A percentile compares a stretch with the other conserved stretches of the same genome.
Evolutionary conservation across 345 rosid species (phyloP).

Genomic region (Turnera subulata): DNA sequence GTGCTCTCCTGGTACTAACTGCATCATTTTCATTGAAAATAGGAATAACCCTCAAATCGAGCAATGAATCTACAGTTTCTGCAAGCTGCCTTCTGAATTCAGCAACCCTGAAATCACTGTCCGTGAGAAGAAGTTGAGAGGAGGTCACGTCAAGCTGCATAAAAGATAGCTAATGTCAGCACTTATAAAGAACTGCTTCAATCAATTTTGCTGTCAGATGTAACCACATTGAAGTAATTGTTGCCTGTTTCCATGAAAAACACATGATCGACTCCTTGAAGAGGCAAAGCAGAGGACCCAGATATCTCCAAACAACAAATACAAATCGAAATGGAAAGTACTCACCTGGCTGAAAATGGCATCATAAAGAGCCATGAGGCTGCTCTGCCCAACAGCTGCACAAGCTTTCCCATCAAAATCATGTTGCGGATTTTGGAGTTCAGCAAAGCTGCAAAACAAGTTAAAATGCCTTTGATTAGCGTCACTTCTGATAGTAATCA

Average conservation of each 20-base stretch:
- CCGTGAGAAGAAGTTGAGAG: conserved; percentile 83
- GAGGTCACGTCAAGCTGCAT: conserved; percentile 81
- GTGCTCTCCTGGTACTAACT: conserved; percentile 87
- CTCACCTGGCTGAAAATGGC: conserved; percentile 17
- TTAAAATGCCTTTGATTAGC: background rate
- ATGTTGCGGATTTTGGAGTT: conserved; percentile 19
- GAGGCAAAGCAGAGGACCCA: background rate
- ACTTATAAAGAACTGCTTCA: background rate
- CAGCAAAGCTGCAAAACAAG: conserved; percentile 14
- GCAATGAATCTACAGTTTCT: conserved; percentile 63
- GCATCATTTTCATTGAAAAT: conserved; percentile 93
- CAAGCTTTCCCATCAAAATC: conserved; percentile 20
- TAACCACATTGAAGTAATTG: no score
- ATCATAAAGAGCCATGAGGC: conserved; percentile 22
- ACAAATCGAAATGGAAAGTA: no score
- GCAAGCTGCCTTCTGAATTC: conserved; percentile 72
- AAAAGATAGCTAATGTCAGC: conserved; percentile 1
- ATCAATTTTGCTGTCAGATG: no score
- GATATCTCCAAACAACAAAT: no score
- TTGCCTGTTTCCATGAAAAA: background rate
- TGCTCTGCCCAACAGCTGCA: conserved; percentile 21
- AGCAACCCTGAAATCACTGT: conserved; percentile 63
- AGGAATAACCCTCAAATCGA: conserved; percentile 65
- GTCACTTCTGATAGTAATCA: background rate
- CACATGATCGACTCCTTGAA: background rate